phyloP scores from a whole-genome alignment of 2,329 filamentous ascomycete genomes.

The Ophioceras dolichostomum region DNA sequence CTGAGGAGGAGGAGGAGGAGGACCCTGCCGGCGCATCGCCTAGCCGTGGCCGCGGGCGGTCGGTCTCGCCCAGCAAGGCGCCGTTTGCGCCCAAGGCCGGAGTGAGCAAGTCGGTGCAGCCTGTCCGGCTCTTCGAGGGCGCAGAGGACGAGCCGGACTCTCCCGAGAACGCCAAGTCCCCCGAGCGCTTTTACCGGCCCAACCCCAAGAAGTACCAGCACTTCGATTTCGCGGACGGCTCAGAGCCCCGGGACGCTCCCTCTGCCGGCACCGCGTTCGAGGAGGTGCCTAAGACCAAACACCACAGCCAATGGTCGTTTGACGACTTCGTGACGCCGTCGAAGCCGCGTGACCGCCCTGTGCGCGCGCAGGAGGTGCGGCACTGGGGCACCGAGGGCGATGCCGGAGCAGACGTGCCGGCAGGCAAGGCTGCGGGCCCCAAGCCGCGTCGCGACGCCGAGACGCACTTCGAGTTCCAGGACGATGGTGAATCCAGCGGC shows the following conservation, averaged over 20 bases:
- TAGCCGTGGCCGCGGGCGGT: slow-evolving; percentile 19
- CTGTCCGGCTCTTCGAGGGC: slow-evolving; percentile 48
- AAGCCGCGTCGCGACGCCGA: slow-evolving; percentile 70
- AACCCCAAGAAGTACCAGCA: slow-evolving; percentile 75
- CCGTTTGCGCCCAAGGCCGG: slow-evolving; percentile 37
- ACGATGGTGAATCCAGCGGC: slow-evolving; percentile 52
- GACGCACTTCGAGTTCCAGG: slow-evolving; percentile 71
- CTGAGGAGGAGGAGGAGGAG: slow-evolving; percentile 15
- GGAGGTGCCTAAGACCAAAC: slow-evolving; percentile 43
- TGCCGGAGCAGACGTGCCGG: slow-evolving; percentile 43
- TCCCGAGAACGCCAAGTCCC: slow-evolving; percentile 25
- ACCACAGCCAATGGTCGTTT: slow-evolving; percentile 73
- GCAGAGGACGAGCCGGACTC: slow-evolving; percentile 23
- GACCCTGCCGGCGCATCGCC: neutral
- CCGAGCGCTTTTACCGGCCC: slow-evolving; percentile 42
- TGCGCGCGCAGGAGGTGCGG: slow-evolving; percentile 56
- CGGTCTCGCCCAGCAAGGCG: slow-evolving; percentile 25
- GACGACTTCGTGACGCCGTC: slow-evolving; percentile 76
- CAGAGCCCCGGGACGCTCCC: slow-evolving; percentile 34
- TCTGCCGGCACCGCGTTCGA: slow-evolving; percentile 26
- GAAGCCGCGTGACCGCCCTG: slow-evolving; percentile 53
- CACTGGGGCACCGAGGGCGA: slow-evolving; percentile 69
- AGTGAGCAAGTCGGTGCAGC: slow-evolving; percentile 47
- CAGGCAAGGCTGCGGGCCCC: slow-evolving; percentile 39
- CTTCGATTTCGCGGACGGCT: slow-evolving; percentile 67